Evolutionary conservation across 2,329 filamentous ascomycete genomes (phyloP).

Genomic region (Aspergillus carbonarius): DNA sequence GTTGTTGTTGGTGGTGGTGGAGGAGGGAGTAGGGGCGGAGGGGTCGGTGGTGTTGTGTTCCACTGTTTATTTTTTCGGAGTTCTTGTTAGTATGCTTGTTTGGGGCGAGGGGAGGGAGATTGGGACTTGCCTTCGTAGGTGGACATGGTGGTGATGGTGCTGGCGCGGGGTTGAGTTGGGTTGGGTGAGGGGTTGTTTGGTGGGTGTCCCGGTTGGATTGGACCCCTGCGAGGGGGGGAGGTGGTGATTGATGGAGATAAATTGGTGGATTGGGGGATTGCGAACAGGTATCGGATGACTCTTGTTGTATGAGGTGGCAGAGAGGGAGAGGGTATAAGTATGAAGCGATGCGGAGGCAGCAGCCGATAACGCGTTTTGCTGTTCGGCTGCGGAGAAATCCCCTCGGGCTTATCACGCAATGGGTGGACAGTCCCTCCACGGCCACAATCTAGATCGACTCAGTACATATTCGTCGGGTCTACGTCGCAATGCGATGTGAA

Average conservation of each 20-base stretch:
- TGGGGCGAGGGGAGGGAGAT: neutral
- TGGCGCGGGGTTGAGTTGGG: neutral
- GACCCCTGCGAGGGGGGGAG: neutral
- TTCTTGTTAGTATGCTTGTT: neutral
- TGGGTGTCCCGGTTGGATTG: neutral
- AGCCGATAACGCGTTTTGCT: conserved; percentile 14
- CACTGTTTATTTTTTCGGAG: conserved; percentile 32
- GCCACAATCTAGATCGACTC: too few relatives aligned
- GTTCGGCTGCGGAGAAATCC: conserved; percentile 28
- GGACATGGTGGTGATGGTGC: conserved; percentile 34
- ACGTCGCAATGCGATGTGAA: too few relatives aligned
- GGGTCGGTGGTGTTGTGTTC: conserved; percentile 44
- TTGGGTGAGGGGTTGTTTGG: conserved; percentile 9
- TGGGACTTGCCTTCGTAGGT: conserved; percentile 41
- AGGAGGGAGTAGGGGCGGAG: too few relatives aligned
- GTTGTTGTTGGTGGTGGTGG: neutral
- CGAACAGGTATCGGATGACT: neutral
- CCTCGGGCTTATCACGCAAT: neutral
- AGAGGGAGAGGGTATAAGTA: neutral
- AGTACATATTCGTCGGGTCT: too few relatives aligned
- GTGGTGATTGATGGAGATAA: neutral
- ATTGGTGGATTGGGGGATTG: too few relatives aligned
- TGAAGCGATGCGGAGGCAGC: conserved; percentile 12
- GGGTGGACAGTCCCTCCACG: too few relatives aligned
- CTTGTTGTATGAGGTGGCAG: neutral